Evolutionary conservation across 805 yeast species (phyloP), one percentile per base, ranked within the genome.

Genomic region (Isabelozyma heimii): DNA sequence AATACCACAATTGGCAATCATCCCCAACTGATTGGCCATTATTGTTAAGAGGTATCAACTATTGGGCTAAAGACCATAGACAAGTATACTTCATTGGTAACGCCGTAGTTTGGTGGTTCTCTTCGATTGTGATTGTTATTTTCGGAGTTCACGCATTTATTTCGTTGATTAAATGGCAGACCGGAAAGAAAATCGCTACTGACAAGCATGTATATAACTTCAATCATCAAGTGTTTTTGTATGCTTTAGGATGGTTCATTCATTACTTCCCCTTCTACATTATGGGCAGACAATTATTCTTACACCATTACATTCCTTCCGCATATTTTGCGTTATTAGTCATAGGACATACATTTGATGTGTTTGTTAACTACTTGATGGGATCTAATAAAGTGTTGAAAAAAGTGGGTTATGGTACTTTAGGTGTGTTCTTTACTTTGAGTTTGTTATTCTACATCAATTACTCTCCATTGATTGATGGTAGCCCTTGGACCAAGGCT

Each of bases 231-330:
- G 77, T 79, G 27, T 69, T 84, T 48, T 80, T 81, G 30, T 88
- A 82, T 64, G 60, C 83, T 39, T 60, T 81, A 8, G 96, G 95
- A 41, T 89, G 91, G 88, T 70, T 65, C 8, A 52, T 85, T 37
- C 96, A 89, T 66, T 85, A 80, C 62, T 63, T 76, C 47, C 95
- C 96, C 56, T 87, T 89, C 46, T 85, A 81, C 69, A 72, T 91
- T 50, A 91, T 91, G 98, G 91, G 84, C 20, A 84, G 98, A 72
- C 97, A 91, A 72, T 70, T 91, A 69, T 91, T 92, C 74, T 75
- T 91, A 64, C 98, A 91, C 68, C 98, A 91, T 69, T 92, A 92
- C 67, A 72, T 94, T 56, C 97, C 97, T 48, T 89, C 98, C 1
- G 80, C 89, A 46, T 94, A 90, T 72, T 94, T 94, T 69, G 94